A percentile compares a stretch with the other conserved stretches of the same genome.
Conservation (phyloP, 192 early-diverging fungal species). For the Coemansia nantahalensis region DNA sequence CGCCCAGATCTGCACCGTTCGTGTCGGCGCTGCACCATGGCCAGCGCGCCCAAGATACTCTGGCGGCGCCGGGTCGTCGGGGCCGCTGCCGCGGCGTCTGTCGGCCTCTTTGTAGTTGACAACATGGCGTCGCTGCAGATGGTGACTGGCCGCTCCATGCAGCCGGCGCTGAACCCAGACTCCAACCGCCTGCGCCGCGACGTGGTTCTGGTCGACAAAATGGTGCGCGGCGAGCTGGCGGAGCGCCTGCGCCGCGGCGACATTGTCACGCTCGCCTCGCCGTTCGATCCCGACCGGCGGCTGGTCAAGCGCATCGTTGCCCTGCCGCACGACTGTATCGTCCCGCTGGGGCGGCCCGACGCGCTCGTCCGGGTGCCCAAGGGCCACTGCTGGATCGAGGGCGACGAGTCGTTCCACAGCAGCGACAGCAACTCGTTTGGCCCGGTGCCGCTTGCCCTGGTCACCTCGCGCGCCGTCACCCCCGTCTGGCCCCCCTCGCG, state of each 20-base stretch:
- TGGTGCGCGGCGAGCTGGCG: conserved; percentile 48
- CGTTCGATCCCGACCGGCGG: conserved; percentile 62
- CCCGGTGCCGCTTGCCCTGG: conserved; percentile 67
- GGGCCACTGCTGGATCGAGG: conserved; percentile 86
- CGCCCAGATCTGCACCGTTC: background rate
- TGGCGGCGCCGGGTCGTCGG: conserved; percentile 12
- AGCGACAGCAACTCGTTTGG: conserved; percentile 80
- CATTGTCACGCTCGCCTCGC: conserved; percentile 66
- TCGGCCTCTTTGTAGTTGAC: conserved; percentile 30
- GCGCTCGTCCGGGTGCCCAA: conserved; percentile 61
- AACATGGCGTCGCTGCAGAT: conserved; percentile 46
- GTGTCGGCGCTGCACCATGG: background rate
- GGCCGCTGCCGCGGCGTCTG: conserved; percentile 14
- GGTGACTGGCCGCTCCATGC: conserved; percentile 56
- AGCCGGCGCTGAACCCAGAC: conserved; percentile 77
- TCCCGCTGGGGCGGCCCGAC: conserved; percentile 25
- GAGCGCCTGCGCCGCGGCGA: conserved; percentile 56
- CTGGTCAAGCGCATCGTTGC: conserved; percentile 87
- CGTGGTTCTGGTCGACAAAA: conserved; percentile 65
- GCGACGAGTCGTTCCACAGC: conserved; percentile 81
- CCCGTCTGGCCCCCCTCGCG: conserved; percentile 70
- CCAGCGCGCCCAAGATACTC: conserved; percentile 4
- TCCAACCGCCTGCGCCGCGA: conserved; percentile 61
- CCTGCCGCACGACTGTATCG: conserved; percentile 69
- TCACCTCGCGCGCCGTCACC: conserved; percentile 57